Percentiles rank a stretch among this genome's conserved stretches.
Evolutionary conservation across 306 rosid genomes (phyloP).

Genomic region (Prunus armeniaca): DNA sequence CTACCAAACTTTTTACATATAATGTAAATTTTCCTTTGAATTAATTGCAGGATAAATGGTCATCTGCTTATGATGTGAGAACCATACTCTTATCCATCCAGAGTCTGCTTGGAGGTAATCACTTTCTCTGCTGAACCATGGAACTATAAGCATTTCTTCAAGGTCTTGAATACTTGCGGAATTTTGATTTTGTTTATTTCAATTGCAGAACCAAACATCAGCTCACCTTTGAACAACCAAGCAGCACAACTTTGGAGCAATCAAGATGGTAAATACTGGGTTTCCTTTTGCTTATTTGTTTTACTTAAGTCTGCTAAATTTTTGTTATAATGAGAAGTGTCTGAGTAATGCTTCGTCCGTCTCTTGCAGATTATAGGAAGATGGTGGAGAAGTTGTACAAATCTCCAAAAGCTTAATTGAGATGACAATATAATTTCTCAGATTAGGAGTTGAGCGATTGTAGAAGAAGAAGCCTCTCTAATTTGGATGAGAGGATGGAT

Average conservation of each 20-base stretch:
- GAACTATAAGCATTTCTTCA: background rate
- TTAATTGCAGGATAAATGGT: constrained; percentile 68
- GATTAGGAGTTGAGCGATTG: background rate
- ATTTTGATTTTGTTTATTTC: background rate
- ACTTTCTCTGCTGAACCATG: background rate
- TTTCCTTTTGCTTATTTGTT: background rate
- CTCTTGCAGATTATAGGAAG: constrained; percentile 71
- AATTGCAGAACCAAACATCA: constrained; percentile 73
- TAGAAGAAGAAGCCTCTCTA: background rate
- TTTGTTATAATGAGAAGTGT: background rate
- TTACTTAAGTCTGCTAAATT: background rate
- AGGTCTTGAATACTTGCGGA: background rate
- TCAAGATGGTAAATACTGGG: constrained; percentile 68
- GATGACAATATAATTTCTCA: background rate
- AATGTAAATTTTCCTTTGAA: background rate
- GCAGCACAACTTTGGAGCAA: constrained; percentile 95
- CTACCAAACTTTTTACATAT: background rate
- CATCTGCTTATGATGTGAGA: constrained; percentile 87
- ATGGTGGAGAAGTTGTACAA: constrained; percentile 92
- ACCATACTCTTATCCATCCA: constrained; percentile 70
- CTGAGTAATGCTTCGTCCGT: constrained; percentile 11
- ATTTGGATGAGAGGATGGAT: background rate
- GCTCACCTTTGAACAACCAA: constrained; percentile 88
- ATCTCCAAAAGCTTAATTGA: constrained; percentile 45
- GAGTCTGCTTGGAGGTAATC: constrained; percentile 86